Conservation (phyloP, 495 filamentous ascomycete species). For the Podospora didyma region DNA sequence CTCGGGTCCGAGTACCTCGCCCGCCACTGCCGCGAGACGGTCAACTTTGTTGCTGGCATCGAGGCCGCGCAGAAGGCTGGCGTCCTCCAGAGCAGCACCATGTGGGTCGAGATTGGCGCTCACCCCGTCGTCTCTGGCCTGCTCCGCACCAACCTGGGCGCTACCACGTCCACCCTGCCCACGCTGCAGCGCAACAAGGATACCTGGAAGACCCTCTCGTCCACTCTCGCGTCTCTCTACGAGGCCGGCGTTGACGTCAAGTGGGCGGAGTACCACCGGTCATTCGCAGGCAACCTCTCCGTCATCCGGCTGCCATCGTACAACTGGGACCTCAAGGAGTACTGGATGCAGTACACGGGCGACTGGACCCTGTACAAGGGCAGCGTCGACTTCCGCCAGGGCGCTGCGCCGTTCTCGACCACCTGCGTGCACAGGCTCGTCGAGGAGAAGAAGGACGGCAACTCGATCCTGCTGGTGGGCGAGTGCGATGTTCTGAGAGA, state of each 20-base stretch:
- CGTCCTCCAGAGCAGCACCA: constrained; percentile 43
- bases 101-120: constrained; percentile 60
- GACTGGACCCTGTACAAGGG: constrained; percentile 66
- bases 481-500: constrained; percentile 60
- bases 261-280: constrained; percentile 72
- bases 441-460: constrained; percentile 46
- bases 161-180: constrained; percentile 46
- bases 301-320: constrained; percentile 66
- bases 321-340: constrained; percentile 69
- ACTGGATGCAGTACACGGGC: constrained; percentile 72
- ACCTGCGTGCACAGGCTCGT: constrained; percentile 45
- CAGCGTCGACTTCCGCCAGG: constrained; percentile 28
- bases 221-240: constrained; percentile 55
- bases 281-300: constrained; percentile 52
- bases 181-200: constrained; percentile 41
- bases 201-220: constrained; percentile 57
- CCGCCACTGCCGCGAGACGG: constrained; percentile 61
- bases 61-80: constrained; percentile 43
- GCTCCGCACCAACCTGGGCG: constrained; percentile 56
- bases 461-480: constrained; percentile 49
- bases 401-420: constrained; percentile 27
- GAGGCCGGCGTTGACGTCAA: constrained; percentile 56
- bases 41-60: constrained; percentile 64
- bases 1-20: constrained; percentile 61
- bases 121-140: constrained; percentile 62